Evolutionary conservation across 495 filamentous ascomycete species (phyloP), one percentile per base, ranked within the genome.

Genomic region (Tuber brumale): DNA sequence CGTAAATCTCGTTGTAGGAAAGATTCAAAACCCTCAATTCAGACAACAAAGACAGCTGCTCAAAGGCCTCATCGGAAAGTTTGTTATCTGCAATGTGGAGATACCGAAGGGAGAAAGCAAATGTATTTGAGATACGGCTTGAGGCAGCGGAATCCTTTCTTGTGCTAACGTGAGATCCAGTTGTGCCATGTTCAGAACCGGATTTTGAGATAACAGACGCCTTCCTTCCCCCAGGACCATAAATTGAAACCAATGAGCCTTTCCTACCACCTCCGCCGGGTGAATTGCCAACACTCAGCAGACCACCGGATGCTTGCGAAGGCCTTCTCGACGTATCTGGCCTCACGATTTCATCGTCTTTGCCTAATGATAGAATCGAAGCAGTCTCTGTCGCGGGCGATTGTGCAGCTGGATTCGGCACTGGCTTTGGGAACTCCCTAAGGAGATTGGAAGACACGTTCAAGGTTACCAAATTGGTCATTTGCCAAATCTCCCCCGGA

Each of bases 401-500:
- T 21, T 71, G 57, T n/a, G 70, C 46, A 3, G 84, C 84, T n/a
- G 86, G 87, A 48, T 88, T 92, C 43, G 89, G 89, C 35, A 89
- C 89, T 69, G 90, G 92, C 78, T 97, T 97, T 0, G 95, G 95
- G 81, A 99, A 98, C 72, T 87, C 89, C 31, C 93, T 91, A 5
- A 99, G 85, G 16, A 97, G 89, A 79, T 99, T 99, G 12, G 95
- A 96, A 2, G 94, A 97, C 27, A 97, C 90, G 84, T 99, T 99
- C 70, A 99, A 87, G 0, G 92, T 93, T 82, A 97, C 94, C 74
- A 99, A 85, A 80, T 91, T 94, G 76, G 89, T 89, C 70, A 94
- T 93, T 86, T 92, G 92, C 95, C 95, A 99, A 19, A 98, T 87
- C 79, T 99, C 95, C 79, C 92, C 89, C 9, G 95, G 95, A 45